A percentile compares a stretch with the other conserved stretches of the same genome.
Evolutionary conservation across 306 rosid species (phyloP).

Genomic region (Rosa persica): DNA sequence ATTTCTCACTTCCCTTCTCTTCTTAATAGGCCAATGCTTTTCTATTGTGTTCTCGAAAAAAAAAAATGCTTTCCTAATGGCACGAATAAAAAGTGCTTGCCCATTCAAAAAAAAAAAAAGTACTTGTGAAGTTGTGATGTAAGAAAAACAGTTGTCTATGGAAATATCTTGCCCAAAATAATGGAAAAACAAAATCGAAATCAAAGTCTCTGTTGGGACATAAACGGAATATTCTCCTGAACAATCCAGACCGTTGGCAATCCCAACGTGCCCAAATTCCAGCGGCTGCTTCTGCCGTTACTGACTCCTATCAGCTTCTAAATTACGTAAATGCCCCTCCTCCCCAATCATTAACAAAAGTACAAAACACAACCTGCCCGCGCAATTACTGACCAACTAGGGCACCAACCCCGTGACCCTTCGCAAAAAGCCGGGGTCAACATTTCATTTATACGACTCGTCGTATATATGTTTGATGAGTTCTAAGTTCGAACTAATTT

Average conservation of each 20-base stretch:
- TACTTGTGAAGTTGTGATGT: too few relatives aligned
- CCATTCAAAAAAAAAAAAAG: too few relatives aligned
- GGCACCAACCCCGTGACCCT: not conserved
- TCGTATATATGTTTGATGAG: not conserved
- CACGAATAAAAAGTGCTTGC: too few relatives aligned
- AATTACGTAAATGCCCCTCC: not conserved
- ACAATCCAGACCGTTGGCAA: not conserved
- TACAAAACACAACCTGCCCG: not conserved
- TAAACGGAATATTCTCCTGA: not conserved
- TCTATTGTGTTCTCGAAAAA: too few relatives aligned
- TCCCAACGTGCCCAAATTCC: constrained; percentile 6
- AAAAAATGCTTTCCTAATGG: too few relatives aligned
- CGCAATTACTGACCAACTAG: not conserved
- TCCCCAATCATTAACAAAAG: not conserved
- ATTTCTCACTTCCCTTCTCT: too few relatives aligned
- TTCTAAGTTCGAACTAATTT: not conserved
- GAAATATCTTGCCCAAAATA: not conserved
- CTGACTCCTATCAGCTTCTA: not conserved
- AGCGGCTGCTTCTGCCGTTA: not conserved
- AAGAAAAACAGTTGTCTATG: not conserved
- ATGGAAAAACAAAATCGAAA: not conserved
- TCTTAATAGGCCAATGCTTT: too few relatives aligned
- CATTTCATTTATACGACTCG: not conserved
- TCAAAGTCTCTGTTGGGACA: not conserved
- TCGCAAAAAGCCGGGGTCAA: not conserved